Evolutionary conservation across 106 monocot species (phyloP).

Genomic region (Allium cepa): DNA sequence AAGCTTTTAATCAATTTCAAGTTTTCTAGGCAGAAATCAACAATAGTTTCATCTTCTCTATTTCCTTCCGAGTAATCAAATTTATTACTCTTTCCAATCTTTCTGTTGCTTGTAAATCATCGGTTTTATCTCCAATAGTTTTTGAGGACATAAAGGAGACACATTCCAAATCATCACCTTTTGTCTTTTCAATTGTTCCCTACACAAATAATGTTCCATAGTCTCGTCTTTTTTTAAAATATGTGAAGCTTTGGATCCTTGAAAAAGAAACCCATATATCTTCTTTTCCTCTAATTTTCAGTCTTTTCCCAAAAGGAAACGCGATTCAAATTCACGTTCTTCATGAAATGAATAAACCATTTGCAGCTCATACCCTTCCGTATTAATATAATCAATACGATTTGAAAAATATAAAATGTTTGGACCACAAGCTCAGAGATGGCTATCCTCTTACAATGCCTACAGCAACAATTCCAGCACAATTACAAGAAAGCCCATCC

Average conservation of each 20-base stretch:
- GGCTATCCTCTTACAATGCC: constrained; percentile 21
- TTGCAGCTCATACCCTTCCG: background rate
- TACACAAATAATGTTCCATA: background rate
- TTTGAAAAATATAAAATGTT: constrained; percentile 32
- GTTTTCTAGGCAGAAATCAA: too few relatives aligned
- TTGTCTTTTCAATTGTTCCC: background rate
- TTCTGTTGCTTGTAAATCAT: background rate
- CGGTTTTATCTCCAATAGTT: background rate
- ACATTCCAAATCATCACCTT: background rate
- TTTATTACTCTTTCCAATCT: too few relatives aligned
- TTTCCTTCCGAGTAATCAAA: too few relatives aligned
- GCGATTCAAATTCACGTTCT: background rate
- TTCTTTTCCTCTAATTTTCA: background rate
- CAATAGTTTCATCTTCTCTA: too few relatives aligned
- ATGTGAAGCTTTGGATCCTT: constrained; percentile 2
- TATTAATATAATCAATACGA: background rate
- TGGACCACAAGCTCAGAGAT: constrained; percentile 35
- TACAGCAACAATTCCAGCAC: constrained; percentile 26
- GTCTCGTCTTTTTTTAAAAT: background rate
- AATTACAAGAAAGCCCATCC: constrained; percentile 16
- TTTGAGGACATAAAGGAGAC: constrained; percentile 1
- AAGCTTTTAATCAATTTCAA: too few relatives aligned
- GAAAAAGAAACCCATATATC: constrained; percentile 1
- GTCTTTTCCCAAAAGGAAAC: background rate
- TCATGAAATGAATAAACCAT: background rate